Base-by-base conservation (phyloP, 352 stramenopile genomes). In the Phytophthora tentaculata region DNA sequence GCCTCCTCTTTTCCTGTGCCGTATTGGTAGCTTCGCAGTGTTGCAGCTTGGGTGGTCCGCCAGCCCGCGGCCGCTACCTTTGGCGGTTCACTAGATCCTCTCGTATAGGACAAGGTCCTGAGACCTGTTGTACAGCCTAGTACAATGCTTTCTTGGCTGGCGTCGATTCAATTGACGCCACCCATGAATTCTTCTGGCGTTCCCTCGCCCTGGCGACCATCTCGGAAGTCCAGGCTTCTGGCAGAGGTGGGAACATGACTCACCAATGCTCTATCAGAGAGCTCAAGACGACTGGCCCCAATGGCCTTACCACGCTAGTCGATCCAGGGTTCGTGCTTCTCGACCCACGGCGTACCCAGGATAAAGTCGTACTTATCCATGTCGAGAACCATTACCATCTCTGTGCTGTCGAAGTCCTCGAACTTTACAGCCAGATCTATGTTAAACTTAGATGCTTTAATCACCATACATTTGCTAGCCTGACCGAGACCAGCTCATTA, bases 361-460 rank as follows among this genome's bases (percentile, higher is more conserved):
- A 70, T 73, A 28, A 73, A 53, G 35, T 73, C 53, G 10, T 66
- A 70, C 55, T 61, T 70, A 32, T 20, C 50, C 43, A 67, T 48
- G 20, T 69, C 48, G 1, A 69, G 20, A 20, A 57, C 43, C n/a
- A 43, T 41, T 12, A 53, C 45, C n/a, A 1, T 7, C 22, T 67
- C 61, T 14, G 43, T 24, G 41, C 61, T 69, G 24, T 58, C 44
- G 39, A 45, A 45, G 39, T 20, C 39, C 39, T 45, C 39, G 16
- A 45, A 45, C 16, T 45, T 45, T 9, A 67, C 61, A 45, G 17
- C 24, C 8, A 57, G 52, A 16, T 61, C 52, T 45, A 67, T 24
- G 5, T n/a, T 22, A 32, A 67, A 16, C 22, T 61, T 67, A 5
- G 62, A 37, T 26, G 50, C 39, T 26, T 24, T 7, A 10, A 56